Evolutionary conservation across 225 moss, liverwort and hornwort genomes (phyloP).

Genomic region (Pseudisothecium myosuroides): DNA sequence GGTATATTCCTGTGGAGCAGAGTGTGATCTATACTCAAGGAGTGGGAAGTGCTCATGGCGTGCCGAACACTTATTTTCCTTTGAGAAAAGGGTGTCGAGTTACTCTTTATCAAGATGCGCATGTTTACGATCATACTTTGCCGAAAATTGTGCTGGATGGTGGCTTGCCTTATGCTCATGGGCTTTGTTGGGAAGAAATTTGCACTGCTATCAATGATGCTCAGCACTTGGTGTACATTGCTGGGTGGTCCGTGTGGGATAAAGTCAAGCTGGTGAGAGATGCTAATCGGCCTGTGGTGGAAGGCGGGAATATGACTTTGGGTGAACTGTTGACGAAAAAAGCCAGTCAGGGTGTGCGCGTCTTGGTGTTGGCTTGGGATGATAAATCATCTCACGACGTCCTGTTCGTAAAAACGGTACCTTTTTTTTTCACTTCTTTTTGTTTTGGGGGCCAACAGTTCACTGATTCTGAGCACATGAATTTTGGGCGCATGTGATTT

Average conservation of each 20-base stretch:
- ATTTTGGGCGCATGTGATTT: neutral
- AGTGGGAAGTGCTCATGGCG: slow-evolving; percentile 43
- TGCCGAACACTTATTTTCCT: slow-evolving; percentile 77
- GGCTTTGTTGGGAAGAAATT: slow-evolving; percentile 78
- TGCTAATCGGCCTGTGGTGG: slow-evolving; percentile 29
- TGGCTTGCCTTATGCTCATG: slow-evolving; percentile 31
- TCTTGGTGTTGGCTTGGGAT: slow-evolving; percentile 75
- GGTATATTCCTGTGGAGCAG: slow-evolving; percentile 49
- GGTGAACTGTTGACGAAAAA: slow-evolving; percentile 83
- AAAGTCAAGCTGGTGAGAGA: slow-evolving; percentile 67
- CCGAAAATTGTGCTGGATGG: slow-evolving; percentile 52
- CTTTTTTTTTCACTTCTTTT: too few relatives aligned
- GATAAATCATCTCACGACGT: slow-evolving; percentile 90
- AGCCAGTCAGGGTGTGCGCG: slow-evolving; percentile 74
- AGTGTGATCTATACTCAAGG: slow-evolving; percentile 34
- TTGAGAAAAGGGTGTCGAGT: slow-evolving; percentile 60
- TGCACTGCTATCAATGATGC: slow-evolving; percentile 70
- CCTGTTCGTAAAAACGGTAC: slow-evolving; percentile 62
- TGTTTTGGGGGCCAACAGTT: too few relatives aligned
- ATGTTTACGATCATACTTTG: slow-evolving; percentile 61
- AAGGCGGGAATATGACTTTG: slow-evolving; percentile 51
- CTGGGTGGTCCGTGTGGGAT: slow-evolving; percentile 85
- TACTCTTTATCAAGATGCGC: slow-evolving; percentile 75
- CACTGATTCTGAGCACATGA: neutral
- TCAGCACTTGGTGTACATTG: slow-evolving; percentile 70